A percentile compares a stretch with the other conserved stretches of the same genome.
These are phyloP conservation scores for Emericellopsis terricola DNA, from an alignment of 495 filamentous ascomycete genomes.

Conservation along the genomic window DNA sequence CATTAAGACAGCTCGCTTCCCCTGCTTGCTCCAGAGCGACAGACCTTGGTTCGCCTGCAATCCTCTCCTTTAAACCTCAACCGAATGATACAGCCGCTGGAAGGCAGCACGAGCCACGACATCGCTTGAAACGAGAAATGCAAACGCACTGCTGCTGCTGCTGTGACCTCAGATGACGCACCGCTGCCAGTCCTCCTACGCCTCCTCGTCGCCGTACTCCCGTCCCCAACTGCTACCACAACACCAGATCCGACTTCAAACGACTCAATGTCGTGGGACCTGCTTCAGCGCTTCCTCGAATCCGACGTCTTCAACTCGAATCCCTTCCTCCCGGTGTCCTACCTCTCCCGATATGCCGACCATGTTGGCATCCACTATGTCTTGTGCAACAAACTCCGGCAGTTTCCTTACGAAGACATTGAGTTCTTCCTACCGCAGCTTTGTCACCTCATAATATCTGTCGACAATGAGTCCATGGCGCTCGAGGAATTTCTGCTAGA, in stretches of 20 bases:
- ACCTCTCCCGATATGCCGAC: constrained; percentile 67
- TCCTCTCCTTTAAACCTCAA: constrained; percentile 2
- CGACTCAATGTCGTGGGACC: constrained; percentile 20
- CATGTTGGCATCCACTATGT: constrained; percentile 70
- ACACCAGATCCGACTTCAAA: too few relatives aligned
- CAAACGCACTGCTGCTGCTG: background rate
- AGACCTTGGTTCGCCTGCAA: background rate
- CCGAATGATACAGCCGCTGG: too few relatives aligned
- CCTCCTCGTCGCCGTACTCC: background rate
- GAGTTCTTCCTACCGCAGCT: constrained; percentile 71
- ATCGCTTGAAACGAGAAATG: background rate
- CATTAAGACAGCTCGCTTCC: too few relatives aligned
- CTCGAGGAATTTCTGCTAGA: constrained; percentile 67
- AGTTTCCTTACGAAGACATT: constrained; percentile 67
- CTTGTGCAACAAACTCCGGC: constrained; percentile 59
- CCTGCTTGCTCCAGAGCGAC: background rate
- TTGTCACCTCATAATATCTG: constrained; percentile 60
- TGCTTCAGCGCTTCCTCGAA: constrained; percentile 51
- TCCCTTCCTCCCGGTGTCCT: constrained; percentile 61
- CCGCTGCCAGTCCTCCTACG: background rate
- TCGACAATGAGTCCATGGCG: constrained; percentile 72
- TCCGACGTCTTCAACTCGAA: constrained; percentile 66
- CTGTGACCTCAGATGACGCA: constrained; percentile 2
- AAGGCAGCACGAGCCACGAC: constrained; percentile 1
- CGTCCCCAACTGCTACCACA: background rate